A percentile compares a stretch with the other conserved stretches of the same genome.
These are phyloP conservation scores for Rhododendron vialii DNA, from an alignment of 148 eudicot species.

Conservation along the genomic window DNA sequence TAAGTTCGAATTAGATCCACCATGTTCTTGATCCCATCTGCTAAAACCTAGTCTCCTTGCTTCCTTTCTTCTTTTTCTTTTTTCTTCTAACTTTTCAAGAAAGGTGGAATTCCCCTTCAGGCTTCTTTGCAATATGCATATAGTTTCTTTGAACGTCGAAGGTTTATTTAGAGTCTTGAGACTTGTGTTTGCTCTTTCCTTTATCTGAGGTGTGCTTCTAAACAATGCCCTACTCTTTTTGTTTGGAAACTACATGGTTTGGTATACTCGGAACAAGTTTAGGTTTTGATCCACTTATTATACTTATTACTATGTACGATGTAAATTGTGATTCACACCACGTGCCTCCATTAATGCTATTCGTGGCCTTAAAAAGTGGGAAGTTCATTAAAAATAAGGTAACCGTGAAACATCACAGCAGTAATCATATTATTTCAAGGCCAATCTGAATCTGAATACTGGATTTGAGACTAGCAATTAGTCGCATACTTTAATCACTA, in stretches of 20 bases:
- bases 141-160: background rate
- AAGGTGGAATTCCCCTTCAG: background rate
- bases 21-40: background rate
- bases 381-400: background rate
- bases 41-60: background rate
- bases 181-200: background rate
- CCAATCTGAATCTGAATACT: slow-evolving; percentile 5
- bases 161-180: background rate
- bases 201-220: background rate
- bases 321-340: background rate
- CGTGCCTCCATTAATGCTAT: background rate
- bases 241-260: background rate
- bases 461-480: background rate
- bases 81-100: background rate
- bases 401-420: background rate
- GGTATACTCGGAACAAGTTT: background rate
- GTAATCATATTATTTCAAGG: background rate
- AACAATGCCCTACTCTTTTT: background rate
- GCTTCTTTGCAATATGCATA: background rate
- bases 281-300: background rate
- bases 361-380: background rate
- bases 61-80: background rate
- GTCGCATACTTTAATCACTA: slow-evolving; percentile 14
- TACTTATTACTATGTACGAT: background rate
- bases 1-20: background rate